Conservation (phyloP, 2,329 filamentous ascomycete species). For the Catunica adiposa region DNA sequence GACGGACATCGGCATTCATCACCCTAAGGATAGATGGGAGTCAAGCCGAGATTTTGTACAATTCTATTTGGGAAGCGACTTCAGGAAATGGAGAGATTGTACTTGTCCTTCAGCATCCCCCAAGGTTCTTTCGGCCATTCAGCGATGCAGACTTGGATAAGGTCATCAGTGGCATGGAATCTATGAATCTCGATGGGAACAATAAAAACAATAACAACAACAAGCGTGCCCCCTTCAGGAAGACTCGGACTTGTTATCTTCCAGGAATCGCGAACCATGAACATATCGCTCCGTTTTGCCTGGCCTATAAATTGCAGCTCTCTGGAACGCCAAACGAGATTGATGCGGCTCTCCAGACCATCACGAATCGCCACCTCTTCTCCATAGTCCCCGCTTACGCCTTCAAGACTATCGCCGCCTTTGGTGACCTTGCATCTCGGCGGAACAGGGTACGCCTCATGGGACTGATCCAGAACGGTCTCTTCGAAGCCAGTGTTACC, state of each 20-base stretch:
- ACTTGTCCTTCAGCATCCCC: conserved; percentile 35
- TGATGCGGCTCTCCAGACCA: background rate
- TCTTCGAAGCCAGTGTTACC: conserved; percentile 23
- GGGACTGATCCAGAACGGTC: conserved; percentile 21
- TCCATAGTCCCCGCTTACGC: background rate
- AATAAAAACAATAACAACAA: background rate
- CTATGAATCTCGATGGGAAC: background rate
- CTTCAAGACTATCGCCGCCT: conserved; percentile 2
- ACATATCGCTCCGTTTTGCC: conserved; percentile 2
- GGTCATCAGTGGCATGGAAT: background rate
- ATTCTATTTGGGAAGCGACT: conserved; percentile 31
- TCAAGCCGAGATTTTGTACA: conserved; percentile 32
- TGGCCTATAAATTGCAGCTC: conserved; percentile 8
- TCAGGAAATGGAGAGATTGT: conserved; percentile 26
- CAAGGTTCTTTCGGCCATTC: conserved; percentile 28
- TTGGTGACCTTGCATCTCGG: conserved; percentile 3
- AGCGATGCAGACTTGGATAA: background rate
- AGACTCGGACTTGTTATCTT: background rate
- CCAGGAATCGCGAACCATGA: conserved; percentile 2
- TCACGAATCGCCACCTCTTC: conserved; percentile 6
- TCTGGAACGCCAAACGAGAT: background rate
- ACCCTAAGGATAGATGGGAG: conserved; percentile 17
- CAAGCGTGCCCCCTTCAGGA: background rate
- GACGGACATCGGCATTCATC: conserved; percentile 27
- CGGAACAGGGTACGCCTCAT: conserved; percentile 16